Percentiles rank a stretch among this genome's conserved stretches.
These are phyloP conservation scores for Cicer judaicum DNA, from an alignment of 306 rosid species.

Conservation along the genomic window DNA sequence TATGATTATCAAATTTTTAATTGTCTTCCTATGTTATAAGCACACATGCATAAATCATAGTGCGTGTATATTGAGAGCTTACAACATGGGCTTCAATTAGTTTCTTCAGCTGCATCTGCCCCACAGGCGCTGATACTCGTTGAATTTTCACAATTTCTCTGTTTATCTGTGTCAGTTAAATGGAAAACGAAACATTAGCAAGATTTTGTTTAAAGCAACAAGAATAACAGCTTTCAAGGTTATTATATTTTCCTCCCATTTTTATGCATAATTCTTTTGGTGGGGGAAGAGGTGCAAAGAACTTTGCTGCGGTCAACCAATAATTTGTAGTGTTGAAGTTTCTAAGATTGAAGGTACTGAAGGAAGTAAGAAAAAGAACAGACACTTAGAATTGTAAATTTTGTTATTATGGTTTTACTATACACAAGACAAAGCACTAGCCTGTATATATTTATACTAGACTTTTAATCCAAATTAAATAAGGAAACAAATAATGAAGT, in stretches of 20 bases:
- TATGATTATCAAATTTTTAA: constrained; percentile 21
- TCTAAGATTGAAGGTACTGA: neutral
- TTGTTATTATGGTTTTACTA: neutral
- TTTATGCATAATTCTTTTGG: neutral
- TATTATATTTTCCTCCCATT: neutral
- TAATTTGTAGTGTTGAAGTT: neutral
- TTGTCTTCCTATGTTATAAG: constrained; percentile 15
- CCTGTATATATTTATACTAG: neutral
- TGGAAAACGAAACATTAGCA: neutral
- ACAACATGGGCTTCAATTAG: constrained; percentile 97
- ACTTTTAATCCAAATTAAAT: neutral
- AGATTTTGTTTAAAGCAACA: constrained; percentile 14
- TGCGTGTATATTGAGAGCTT: constrained; percentile 54
- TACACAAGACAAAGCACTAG: neutral
- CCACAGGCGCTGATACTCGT: constrained; percentile 85
- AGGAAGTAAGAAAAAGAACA: neutral
- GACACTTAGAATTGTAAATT: neutral
- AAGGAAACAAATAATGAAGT: neutral
- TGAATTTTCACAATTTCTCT: constrained; percentile 95
- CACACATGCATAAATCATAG: constrained; percentile 31
- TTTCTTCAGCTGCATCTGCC: constrained; percentile 93
- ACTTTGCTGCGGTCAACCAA: neutral
- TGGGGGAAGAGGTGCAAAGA: neutral
- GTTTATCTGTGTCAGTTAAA: constrained; percentile 70
- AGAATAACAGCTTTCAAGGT: constrained; percentile 8